These are phyloP conservation scores for Pleurotus cornucopiae DNA, from an alignment of 768 basidiomycete species.

Conservation along the genomic window DNA sequence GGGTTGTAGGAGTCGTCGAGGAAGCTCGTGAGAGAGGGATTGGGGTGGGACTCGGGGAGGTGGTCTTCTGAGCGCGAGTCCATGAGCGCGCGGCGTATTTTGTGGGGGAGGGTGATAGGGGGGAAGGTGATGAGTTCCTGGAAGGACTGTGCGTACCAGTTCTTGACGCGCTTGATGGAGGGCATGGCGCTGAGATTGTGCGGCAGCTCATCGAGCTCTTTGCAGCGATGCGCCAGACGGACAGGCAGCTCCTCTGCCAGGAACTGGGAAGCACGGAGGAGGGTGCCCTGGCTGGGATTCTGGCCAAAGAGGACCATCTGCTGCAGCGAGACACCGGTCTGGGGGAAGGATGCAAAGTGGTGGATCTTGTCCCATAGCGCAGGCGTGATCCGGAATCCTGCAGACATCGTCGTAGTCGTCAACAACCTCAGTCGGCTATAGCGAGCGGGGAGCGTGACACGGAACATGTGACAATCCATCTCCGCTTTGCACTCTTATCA, in stretches of 20 bases:
- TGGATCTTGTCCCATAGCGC: conserved; percentile 87
- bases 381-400: conserved; percentile 69
- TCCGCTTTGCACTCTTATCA: no score
- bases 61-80: conserved; percentile 37
- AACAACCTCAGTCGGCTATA: no score
- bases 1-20: conserved; percentile 20
- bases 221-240: conserved; percentile 90
- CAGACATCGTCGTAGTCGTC: conserved; percentile 34
- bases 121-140: conserved; percentile 95
- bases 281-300: conserved; percentile 90
- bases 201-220: conserved; percentile 92
- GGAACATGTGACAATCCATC: no score
- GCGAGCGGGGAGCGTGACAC: no score
- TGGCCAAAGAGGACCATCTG: conserved; percentile 99
- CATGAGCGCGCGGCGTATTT: conserved; percentile 65
- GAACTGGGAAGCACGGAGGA: conserved; percentile 90
- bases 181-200: conserved; percentile 90
- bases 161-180: conserved; percentile 89
- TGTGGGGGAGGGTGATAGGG: conserved; percentile 60
- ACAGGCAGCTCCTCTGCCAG: conserved; percentile 94
- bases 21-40: conserved; percentile 63
- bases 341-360: conserved; percentile 88
- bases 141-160: conserved; percentile 99
- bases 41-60: conserved; percentile 75
- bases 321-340: conserved; percentile 91